Evolutionary conservation across 1,284 basidiomycete species (phyloP), one percentile per base, ranked within the genome.

Genomic region (Ganoderma multipileum): DNA sequence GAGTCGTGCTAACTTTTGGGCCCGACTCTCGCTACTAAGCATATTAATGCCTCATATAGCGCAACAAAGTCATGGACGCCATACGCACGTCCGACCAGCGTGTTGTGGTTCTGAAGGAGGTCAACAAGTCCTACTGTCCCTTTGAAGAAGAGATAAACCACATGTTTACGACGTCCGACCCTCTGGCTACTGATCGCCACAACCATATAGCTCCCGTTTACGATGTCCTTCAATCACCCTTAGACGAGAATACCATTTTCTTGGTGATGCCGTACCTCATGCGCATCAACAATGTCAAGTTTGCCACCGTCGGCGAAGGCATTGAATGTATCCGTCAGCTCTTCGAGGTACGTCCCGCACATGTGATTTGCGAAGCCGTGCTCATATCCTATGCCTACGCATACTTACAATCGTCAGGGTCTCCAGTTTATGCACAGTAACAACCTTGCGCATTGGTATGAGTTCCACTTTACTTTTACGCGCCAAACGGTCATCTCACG

Each of bases 181-280:
- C 64, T 0, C 63, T 75, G 7, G 61, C 36, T 0, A 55, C 67
- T 0, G 70, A 79, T 55, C 69, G 76, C 4, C 61, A 64, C 16
- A 81, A 81, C 39, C 78, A 79, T 59, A 72, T 68, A 30, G 74
- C 74, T 1, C 78, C 75, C 0, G 36, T 81, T 8, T 64, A 79
- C 33, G 78, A 79, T 1, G 57, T 70, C 0, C 66, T 80, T 0
- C 36, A 73, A 6, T 65, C 70, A 4, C 73, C 72, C 0, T 47
- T 75, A 1, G 71, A 73, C 47, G 52, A 73, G 0, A 65, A 67
- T n/a, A 41, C 63, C 5, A 36, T 47, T 0, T 68, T 79, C n/a
- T 33, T 81, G 4, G 77, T 81, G 23, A 74, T 79, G 71, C 74
- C 79, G 0, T 57, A 74, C 3, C 70, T 81, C 2, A 71, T 76